A percentile compares a stretch with the other conserved stretches of the same genome.
Conservation (phyloP, 2,329 filamentous ascomycete genomes). For the Talaromyces sp. region DNA sequence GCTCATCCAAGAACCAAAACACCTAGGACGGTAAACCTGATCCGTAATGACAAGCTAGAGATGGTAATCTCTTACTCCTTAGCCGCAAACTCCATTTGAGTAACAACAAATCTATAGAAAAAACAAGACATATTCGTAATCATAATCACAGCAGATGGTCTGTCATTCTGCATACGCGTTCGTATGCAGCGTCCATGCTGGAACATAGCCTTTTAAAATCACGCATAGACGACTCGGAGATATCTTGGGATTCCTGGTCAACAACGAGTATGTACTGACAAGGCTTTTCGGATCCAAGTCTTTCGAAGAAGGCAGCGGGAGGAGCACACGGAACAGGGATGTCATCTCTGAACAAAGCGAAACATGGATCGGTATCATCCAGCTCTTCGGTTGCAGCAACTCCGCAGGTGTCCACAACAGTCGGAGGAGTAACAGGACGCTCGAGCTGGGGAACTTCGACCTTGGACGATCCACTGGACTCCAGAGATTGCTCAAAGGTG, state of each 20-base stretch:
- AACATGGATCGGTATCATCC: slow-evolving; percentile 52
- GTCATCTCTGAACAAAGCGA: slow-evolving; percentile 51
- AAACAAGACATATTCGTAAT: neutral
- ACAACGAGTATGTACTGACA: slow-evolving; percentile 64
- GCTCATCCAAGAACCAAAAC: neutral
- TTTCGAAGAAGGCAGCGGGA: slow-evolving; percentile 40
- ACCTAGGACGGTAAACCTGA: neutral
- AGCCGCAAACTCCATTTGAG: neutral
- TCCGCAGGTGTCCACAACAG: slow-evolving; percentile 16
- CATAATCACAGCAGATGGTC: slow-evolving; percentile 32
- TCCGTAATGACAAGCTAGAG: neutral
- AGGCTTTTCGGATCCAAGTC: slow-evolving; percentile 62
- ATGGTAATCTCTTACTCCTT: neutral
- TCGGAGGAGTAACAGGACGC: slow-evolving; percentile 23
- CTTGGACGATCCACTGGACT: slow-evolving; percentile 45
- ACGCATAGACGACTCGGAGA: slow-evolving; percentile 27
- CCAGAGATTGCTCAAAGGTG: slow-evolving; percentile 47
- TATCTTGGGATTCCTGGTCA: slow-evolving; percentile 27
- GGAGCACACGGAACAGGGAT: slow-evolving; percentile 46
- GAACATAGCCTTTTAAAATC: slow-evolving; percentile 38
- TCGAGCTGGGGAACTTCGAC: slow-evolving; percentile 50
- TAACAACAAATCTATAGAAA: slow-evolving; percentile 21
- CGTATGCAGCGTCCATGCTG: slow-evolving; percentile 43
- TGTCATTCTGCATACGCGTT: slow-evolving; percentile 40
- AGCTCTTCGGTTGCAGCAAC: slow-evolving; percentile 48